Evolutionary conservation across 805 yeast species (phyloP), one percentile per base, ranked within the genome.

Genomic region (Candida manassasensis): DNA sequence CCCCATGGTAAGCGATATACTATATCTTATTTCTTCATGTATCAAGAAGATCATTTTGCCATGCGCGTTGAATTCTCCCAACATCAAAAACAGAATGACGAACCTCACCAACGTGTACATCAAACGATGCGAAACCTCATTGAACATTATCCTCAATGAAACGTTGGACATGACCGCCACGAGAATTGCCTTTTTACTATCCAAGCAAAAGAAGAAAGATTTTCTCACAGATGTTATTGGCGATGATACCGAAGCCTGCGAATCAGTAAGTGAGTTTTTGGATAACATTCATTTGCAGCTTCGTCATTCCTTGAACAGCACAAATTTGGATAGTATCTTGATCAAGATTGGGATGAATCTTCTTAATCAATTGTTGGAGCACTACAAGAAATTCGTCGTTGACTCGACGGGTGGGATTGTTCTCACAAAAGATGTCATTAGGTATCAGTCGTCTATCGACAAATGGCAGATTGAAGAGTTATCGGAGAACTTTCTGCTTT

Each of bases 321-420:
- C 50, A 2, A 84, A 84, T 49, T 54, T 79, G 39, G 61, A 59
- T 21, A 63, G 67, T 13, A 67, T 81, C 14, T 53, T 84, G 29
- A 57, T 59, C 7, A 76, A 72, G 34, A 61, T 84, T 7, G 93
- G 94, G 2, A 55, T 67, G 36, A 69, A 69, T 16, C 64, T 83
- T 26, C 70, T 82, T 46, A 68, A 69, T 18, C 65, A 75, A 29
- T 60, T 90, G 31, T 63, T 86, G 46, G 74, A 69, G 18, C 96
- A 89, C 53, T 81, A 81, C 55, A 79, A 79, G 41, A 83, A 79
- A 49, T 84, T 77, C 53, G 77, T 75, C 27, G 85, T 89, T 43
- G 84, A 77, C 47, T 78, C 87, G 2, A 75, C 79, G 5, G 97
- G 97, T 35, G 96, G 95, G 19, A 69, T 81, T 41, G 76, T 83